phyloP scores from a whole-genome alignment of 345 rosid species.

The Eucalyptus marginata region DNA sequence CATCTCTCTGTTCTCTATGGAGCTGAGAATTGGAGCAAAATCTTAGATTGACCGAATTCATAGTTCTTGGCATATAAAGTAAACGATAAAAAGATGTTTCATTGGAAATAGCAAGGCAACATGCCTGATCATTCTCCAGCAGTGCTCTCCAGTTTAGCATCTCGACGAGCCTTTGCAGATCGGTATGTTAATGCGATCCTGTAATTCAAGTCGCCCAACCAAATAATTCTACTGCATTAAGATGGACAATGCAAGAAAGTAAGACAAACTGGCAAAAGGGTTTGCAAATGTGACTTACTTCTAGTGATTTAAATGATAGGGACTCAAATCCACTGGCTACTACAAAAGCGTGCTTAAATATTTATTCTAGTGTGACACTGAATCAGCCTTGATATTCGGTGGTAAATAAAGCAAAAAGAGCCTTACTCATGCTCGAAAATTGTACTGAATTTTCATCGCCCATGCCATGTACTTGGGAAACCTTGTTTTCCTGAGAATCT shows the following conservation, averaged over 20 bases:
- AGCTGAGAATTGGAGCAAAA: constrained; percentile 32
- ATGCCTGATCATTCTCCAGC: constrained; percentile 93
- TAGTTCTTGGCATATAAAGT: neutral
- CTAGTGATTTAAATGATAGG: neutral
- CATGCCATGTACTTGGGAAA: constrained; percentile 59
- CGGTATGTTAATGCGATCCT: constrained; percentile 85
- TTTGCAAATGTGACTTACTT: neutral
- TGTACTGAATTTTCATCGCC: constrained; percentile 60
- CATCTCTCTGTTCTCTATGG: constrained; percentile 63
- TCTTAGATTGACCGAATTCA: neutral
- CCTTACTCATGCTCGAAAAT: constrained; percentile 84
- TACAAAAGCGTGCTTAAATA: neutral
- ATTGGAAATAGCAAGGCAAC: neutral
- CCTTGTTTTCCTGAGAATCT: constrained; percentile 92
- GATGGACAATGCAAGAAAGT: neutral
- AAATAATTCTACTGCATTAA: constrained; percentile 64
- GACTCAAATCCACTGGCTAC: neutral
- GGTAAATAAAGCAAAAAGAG: neutral
- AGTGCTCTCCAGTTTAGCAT: constrained; percentile 90
- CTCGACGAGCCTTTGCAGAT: constrained; percentile 89
- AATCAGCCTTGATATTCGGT: neutral
- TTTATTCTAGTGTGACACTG: neutral
- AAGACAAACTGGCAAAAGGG: neutral
- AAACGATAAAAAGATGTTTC: neutral
- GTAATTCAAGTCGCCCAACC: constrained; percentile 98